Percentiles rank a stretch among this genome's conserved stretches.
Conservation (phyloP, 768 basidiomycete genomes). For the Naematelia aurantialba region DNA sequence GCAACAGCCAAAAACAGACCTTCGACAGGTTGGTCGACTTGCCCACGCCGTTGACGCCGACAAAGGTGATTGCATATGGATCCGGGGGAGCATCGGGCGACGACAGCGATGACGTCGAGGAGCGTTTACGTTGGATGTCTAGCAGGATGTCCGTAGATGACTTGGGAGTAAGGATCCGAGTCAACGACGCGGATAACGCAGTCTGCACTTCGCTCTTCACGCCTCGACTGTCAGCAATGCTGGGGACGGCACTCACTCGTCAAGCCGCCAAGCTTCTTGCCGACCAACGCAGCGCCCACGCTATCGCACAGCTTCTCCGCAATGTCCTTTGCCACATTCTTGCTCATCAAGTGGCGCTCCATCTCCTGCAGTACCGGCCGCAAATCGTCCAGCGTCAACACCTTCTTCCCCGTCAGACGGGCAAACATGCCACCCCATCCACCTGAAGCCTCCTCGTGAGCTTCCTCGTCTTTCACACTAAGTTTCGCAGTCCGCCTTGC, state of each 20-base stretch:
- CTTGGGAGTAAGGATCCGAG: slow-evolving; percentile 90
- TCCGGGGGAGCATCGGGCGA: slow-evolving; percentile 62
- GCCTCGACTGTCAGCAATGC: slow-evolving; percentile 54
- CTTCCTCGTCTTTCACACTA: slow-evolving; percentile 13
- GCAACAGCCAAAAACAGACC: slow-evolving; percentile 98
- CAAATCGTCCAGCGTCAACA: slow-evolving; percentile 74
- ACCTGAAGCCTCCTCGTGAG: slow-evolving; percentile 10
- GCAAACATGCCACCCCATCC: slow-evolving; percentile 78
- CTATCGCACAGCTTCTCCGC: slow-evolving; percentile 90
- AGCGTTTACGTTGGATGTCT: slow-evolving; percentile 81
- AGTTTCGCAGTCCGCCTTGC: slow-evolving; percentile 27
- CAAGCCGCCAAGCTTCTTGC: slow-evolving; percentile 85
- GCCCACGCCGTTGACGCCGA: slow-evolving; percentile 97
- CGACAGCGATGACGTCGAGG: slow-evolving; percentile 58
- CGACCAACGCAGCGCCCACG: slow-evolving; percentile 82
- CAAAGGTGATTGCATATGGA: slow-evolving; percentile 92
- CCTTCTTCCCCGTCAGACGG: slow-evolving; percentile 74
- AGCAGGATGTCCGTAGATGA: slow-evolving; percentile 93
- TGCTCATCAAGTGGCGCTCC: slow-evolving; percentile 97
- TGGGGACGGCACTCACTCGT: slow-evolving; percentile 60
- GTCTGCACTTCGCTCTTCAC: slow-evolving; percentile 76
- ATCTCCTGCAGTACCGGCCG: slow-evolving; percentile 84
- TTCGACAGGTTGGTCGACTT: slow-evolving; percentile 98
- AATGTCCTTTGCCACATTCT: slow-evolving; percentile 96
- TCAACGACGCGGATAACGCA: slow-evolving; percentile 80